These are phyloP conservation scores for Mucor circinelloides DNA, from an alignment of 371 early-diverging fungal species.

Conservation along the genomic window DNA sequence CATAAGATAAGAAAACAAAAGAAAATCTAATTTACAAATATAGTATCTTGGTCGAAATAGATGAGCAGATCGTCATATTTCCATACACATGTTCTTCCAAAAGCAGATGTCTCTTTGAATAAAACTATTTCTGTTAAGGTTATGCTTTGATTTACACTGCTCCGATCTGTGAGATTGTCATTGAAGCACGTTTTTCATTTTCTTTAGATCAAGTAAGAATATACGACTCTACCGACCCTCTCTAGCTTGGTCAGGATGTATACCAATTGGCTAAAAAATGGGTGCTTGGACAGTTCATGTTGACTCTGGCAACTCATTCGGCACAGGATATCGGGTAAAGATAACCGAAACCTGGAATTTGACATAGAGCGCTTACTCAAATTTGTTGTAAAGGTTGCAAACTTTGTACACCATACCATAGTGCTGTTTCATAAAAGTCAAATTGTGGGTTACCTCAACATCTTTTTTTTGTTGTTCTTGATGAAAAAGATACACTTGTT, in stretches of 20 bases:
- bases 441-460: constrained; percentile 14
- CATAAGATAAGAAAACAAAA: neutral
- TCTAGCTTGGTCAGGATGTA: constrained; percentile 1
- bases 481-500: neutral
- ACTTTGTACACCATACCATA: constrained; percentile 4
- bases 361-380: constrained; percentile 30
- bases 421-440: neutral
- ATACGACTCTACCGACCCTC: constrained; percentile 32
- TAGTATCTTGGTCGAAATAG: neutral
- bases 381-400: neutral
- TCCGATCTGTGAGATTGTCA: no score
- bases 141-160: neutral
- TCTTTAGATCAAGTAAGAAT: neutral
- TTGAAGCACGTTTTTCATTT: constrained; percentile 6
- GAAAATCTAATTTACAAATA: neutral
- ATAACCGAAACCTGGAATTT: constrained; percentile 27
- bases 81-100: neutral
- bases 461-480: neutral
- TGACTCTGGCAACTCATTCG: constrained; percentile 29
- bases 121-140: no score
- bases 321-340: constrained; percentile 21
- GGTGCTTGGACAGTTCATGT: constrained; percentile 25
- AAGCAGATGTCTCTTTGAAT: neutral
- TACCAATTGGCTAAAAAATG: constrained; percentile 16
- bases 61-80: neutral